A percentile compares a stretch with the other conserved stretches of the same genome.
These are phyloP conservation scores for Candida alai DNA, from an alignment of 805 yeast genomes.

Conservation along the genomic window DNA sequence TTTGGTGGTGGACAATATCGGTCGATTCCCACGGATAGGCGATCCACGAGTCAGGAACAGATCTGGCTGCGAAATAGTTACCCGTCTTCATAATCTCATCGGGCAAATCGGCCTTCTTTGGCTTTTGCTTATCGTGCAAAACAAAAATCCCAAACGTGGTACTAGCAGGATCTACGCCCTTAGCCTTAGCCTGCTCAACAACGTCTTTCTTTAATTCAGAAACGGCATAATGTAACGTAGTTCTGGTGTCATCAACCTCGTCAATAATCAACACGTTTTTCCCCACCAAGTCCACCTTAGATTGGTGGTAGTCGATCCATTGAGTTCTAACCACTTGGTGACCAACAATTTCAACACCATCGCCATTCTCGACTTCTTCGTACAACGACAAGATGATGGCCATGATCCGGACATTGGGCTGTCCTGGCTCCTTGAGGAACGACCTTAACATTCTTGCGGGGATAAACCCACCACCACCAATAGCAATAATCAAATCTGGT, in stretches of 20 bases:
- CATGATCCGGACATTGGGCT: constrained; percentile 88
- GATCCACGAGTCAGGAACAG: constrained; percentile 77
- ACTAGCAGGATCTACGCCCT: constrained; percentile 42
- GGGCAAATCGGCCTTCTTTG: constrained; percentile 70
- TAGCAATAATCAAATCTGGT: constrained; percentile 90
- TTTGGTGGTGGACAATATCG: constrained; percentile 70
- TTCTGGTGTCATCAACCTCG: constrained; percentile 85
- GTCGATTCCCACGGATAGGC: constrained; percentile 86
- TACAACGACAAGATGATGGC: constrained; percentile 91
- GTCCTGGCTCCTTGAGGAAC: constrained; percentile 81
- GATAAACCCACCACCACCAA: constrained; percentile 97
- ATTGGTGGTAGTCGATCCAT: constrained; percentile 75
- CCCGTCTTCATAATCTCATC: constrained; percentile 55
- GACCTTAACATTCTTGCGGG: constrained; percentile 96
- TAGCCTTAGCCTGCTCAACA: constrained; percentile 51
- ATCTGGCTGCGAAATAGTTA: constrained; percentile 68
- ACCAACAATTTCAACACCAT: constrained; percentile 52
- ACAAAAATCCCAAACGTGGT: constrained; percentile 76
- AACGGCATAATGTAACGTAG: constrained; percentile 76
- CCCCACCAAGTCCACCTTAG: constrained; percentile 58
- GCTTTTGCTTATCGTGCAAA: constrained; percentile 70
- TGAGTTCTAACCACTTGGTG: constrained; percentile 71
- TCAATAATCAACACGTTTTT: constrained; percentile 73
- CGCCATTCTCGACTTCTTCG: constrained; percentile 71
- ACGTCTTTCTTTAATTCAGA: constrained; percentile 73